Percentiles rank a stretch among this genome's conserved stretches.
Evolutionary conservation across 371 early-diverging fungal genomes (phyloP).

Genomic region (Gilbertella persicaria): DNA sequence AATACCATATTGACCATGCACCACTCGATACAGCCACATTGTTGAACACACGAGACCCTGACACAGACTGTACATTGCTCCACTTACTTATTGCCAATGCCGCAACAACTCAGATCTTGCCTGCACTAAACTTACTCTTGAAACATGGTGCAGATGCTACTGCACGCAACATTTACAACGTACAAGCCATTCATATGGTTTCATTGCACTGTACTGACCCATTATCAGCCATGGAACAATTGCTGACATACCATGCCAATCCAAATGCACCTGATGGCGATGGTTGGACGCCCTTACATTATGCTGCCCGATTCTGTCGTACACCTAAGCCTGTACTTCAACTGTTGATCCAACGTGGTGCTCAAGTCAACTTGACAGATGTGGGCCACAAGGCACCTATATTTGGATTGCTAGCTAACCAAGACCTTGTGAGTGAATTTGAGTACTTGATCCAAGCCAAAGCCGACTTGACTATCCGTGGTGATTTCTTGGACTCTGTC

Average conservation of each 20-base stretch:
- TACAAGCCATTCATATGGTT: constrained; percentile 43
- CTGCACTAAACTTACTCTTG: constrained; percentile 36
- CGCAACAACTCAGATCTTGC: constrained; percentile 20
- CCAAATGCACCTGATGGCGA: constrained; percentile 70
- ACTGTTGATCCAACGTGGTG: constrained; percentile 39
- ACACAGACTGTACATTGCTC: constrained; percentile 49
- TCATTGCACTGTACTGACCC: constrained; percentile 31
- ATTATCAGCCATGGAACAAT: constrained; percentile 34
- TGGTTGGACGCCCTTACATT: constrained; percentile 80
- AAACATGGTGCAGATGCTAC: constrained; percentile 54
- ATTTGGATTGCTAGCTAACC: constrained; percentile 38
- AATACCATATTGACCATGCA: constrained; percentile 11
- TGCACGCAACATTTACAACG: constrained; percentile 40
- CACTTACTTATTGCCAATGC: constrained; percentile 38
- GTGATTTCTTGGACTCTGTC: constrained; percentile 18
- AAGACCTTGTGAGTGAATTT: constrained; percentile 11
- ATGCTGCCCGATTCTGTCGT: constrained; percentile 59
- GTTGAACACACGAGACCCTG: constrained; percentile 53
- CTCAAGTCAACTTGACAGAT: constrained; percentile 50
- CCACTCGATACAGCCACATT: constrained; percentile 15
- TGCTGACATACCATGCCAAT: constrained; percentile 33
- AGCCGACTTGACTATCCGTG: constrained; percentile 19
- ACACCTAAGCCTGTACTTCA: constrained; percentile 32
- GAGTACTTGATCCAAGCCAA: constrained; percentile 20
- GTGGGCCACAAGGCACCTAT: constrained; percentile 33